A percentile compares a stretch with the other conserved stretches of the same genome.
phyloP scores from a whole-genome alignment of 768 basidiomycete species.

The Amanita fuliginea region DNA sequence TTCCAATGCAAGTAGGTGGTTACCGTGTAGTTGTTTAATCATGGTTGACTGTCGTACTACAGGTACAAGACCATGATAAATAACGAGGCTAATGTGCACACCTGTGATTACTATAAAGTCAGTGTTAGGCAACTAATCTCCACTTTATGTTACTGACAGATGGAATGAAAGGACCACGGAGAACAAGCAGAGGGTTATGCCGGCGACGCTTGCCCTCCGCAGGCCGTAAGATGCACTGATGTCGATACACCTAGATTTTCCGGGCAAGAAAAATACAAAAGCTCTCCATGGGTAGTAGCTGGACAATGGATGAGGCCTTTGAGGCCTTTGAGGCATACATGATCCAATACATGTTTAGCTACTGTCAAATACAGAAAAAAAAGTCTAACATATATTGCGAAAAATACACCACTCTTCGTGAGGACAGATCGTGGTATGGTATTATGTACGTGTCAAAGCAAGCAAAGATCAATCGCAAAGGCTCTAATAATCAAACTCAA shows the following conservation, averaged over 20 bases:
- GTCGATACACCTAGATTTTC: constrained; percentile 6
- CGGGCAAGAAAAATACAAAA: constrained; percentile 4
- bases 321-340: background rate
- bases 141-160: background rate
- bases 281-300: constrained; percentile 2
- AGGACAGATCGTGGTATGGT: background rate
- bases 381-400: constrained; percentile 4
- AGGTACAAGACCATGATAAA: background rate
- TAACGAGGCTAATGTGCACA: background rate
- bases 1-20: constrained; percentile 9
- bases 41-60: background rate
- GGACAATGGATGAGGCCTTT: background rate
- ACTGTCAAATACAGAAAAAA: background rate
- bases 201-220: constrained; percentile 1
- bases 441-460: constrained; percentile 6
- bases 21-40: too few relatives aligned
- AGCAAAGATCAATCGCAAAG: constrained; percentile 1
- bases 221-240: constrained; percentile 3
- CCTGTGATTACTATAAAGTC: constrained; percentile 8
- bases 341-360: background rate
- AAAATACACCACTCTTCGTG: background rate
- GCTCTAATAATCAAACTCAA: background rate
- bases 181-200: background rate
- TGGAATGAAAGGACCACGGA: constrained; percentile 1
- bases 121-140: background rate